Conservation (phyloP, 2,329 filamentous ascomycete genomes). For the Stachybotrys elegans region DNA sequence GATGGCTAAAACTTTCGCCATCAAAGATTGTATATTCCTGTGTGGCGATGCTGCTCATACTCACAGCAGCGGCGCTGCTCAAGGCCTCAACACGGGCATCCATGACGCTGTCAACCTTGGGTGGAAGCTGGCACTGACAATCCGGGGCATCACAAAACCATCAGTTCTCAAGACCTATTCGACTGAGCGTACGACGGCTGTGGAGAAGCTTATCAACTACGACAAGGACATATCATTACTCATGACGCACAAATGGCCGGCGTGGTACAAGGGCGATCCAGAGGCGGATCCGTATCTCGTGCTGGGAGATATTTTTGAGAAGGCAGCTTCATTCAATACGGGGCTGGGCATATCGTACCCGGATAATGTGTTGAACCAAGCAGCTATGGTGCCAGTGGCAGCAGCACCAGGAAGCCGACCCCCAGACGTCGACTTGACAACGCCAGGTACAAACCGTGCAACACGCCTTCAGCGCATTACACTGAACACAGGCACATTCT, state of each 20-base stretch:
- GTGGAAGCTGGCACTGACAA: slow-evolving; percentile 38
- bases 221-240: slow-evolving; percentile 31
- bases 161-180: slow-evolving; percentile 33
- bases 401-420: slow-evolving; percentile 36
- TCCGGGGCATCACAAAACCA: slow-evolving; percentile 17
- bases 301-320: slow-evolving; percentile 50
- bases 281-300: slow-evolving; percentile 36
- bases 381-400: slow-evolving; percentile 9
- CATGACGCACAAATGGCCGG: slow-evolving; percentile 34
- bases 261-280: slow-evolving; percentile 34
- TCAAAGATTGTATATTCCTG: slow-evolving; percentile 2
- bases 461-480: slow-evolving; percentile 39
- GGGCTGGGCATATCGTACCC: slow-evolving; percentile 46
- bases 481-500: slow-evolving; percentile 35
- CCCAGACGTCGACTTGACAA: slow-evolving; percentile 38
- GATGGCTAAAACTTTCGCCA: slow-evolving; percentile 53
- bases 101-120: slow-evolving; percentile 44
- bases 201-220: slow-evolving; percentile 31
- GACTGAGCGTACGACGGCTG: slow-evolving; percentile 28
- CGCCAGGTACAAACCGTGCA: slow-evolving; percentile 37
- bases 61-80: slow-evolving; percentile 40
- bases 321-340: slow-evolving; percentile 57
- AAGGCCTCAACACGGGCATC: slow-evolving; percentile 47
- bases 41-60: slow-evolving; percentile 44
- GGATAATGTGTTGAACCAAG: slow-evolving; percentile 30